Evolutionary conservation across 106 monocot genomes (phyloP).

Genomic region (Alisma plantagoaquatica): DNA sequence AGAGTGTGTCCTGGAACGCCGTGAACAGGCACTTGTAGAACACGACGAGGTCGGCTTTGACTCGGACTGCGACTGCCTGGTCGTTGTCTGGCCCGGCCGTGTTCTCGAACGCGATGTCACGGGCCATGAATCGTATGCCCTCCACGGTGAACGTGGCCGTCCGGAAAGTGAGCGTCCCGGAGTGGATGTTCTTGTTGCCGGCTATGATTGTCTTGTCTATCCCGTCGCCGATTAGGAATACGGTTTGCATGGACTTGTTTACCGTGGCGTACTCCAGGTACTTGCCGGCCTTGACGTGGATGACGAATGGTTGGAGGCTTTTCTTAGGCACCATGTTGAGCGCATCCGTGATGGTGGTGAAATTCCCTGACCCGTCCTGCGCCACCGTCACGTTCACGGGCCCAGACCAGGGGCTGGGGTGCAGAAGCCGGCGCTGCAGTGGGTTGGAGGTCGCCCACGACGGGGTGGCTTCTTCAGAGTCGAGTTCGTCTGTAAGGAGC

Average conservation of each 20-base stretch:
- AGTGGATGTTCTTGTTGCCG: conserved; percentile 18
- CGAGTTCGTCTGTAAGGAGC: conserved; percentile 13
- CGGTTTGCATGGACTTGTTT: conserved; percentile 3
- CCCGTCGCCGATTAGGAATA: conserved; percentile 29
- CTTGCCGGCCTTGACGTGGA: conserved; percentile 23
- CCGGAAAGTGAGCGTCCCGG: conserved; percentile 22
- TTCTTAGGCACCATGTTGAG: conserved; percentile 16
- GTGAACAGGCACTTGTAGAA: conserved; percentile 54
- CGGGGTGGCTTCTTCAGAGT: conserved; percentile 5
- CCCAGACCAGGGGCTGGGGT: background rate
- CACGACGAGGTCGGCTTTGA: conserved; percentile 28
- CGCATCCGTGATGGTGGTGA: conserved; percentile 24
- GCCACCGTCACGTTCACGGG: conserved; percentile 25
- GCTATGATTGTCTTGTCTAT: conserved; percentile 18
- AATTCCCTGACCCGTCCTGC: no score
- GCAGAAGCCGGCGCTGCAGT: conserved; percentile 14
- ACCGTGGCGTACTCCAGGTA: conserved; percentile 18
- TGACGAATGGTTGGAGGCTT: conserved; percentile 14
- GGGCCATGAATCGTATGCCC: conserved; percentile 3
- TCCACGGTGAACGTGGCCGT: conserved; percentile 18
- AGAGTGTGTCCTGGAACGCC: conserved; percentile 75
- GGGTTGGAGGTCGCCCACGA: conserved; percentile 15
- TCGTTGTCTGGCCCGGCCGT: conserved; percentile 32
- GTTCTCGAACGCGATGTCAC: conserved; percentile 14
- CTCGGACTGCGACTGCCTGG: conserved; percentile 36